A percentile compares a stretch with the other conserved stretches of the same genome.
Evolutionary conservation across 2,329 filamentous ascomycete species (phyloP).

Genomic region (Phyllosticta citrichinensis): DNA sequence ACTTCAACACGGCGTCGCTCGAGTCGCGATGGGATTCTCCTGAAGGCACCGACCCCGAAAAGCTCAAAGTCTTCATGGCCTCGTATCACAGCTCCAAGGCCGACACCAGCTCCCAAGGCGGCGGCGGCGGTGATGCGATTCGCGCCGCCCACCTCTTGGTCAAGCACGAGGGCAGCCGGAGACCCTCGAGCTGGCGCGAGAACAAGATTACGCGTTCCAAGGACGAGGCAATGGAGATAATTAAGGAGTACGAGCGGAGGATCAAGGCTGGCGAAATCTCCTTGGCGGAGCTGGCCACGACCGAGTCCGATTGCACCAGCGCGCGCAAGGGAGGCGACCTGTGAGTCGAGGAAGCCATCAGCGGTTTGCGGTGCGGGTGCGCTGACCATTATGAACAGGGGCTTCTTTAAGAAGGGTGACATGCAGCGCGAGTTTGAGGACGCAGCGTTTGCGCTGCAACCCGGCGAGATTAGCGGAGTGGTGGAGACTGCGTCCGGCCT

Average conservation of each 20-base stretch:
- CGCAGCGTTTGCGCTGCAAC: constrained; percentile 79
- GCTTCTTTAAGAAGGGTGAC: constrained; percentile 86
- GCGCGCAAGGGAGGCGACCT: constrained; percentile 89
- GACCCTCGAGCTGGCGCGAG: constrained; percentile 90
- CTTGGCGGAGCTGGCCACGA: constrained; percentile 74
- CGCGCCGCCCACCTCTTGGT: constrained; percentile 85
- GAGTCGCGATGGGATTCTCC: constrained; percentile 95
- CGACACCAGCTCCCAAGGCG: constrained; percentile 19
- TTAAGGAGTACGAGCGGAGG: constrained; percentile 62
- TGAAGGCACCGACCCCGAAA: constrained; percentile 75
- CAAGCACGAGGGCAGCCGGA: constrained; percentile 81
- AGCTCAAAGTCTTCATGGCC: constrained; percentile 90
- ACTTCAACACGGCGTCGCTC: constrained; percentile 83
- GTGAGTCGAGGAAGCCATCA: constrained; percentile 25
- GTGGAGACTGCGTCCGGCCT: constrained; percentile 90
- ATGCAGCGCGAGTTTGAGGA: constrained; percentile 99
- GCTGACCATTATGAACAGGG: constrained; percentile 37
- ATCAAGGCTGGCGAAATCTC: constrained; percentile 61
- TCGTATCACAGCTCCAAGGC: constrained; percentile 60
- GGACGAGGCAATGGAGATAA: constrained; percentile 72
- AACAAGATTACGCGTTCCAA: constrained; percentile 79
- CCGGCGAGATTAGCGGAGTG: constrained; percentile 74
- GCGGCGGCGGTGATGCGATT: constrained; percentile 66
- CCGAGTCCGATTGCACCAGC: constrained; percentile 92
- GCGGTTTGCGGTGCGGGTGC: background rate